Percentiles rank a stretch among this genome's conserved stretches.
Conservation (phyloP, 1,284 basidiomycete species). For the Butyriboletus appendiculatus region DNA sequence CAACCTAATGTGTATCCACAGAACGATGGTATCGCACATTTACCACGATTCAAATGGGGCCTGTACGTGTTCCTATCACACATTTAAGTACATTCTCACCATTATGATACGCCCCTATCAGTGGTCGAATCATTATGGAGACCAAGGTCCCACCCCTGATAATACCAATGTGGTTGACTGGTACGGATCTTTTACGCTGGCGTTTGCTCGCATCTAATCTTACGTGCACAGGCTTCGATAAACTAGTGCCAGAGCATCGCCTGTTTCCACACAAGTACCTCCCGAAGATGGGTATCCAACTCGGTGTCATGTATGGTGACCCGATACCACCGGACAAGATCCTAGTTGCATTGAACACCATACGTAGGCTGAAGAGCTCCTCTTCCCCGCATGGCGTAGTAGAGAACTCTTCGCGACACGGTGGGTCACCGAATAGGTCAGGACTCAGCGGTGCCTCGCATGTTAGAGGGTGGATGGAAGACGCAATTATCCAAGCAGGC, state of each 20-base stretch:
- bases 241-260: constrained; percentile 87
- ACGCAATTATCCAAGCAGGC: constrained; percentile 1
- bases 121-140: constrained; percentile 86
- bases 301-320: constrained; percentile 75
- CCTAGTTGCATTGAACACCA: constrained; percentile 25
- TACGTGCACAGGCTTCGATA: constrained; percentile 69
- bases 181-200: constrained; percentile 35
- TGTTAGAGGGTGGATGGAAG: constrained; percentile 15
- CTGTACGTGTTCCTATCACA: constrained; percentile 57
- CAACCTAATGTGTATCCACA: constrained; percentile 61
- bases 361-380: background rate
- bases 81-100: background rate
- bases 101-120: constrained; percentile 33
- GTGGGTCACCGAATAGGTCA: background rate
- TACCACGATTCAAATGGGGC: constrained; percentile 96
- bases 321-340: constrained; percentile 55
- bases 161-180: constrained; percentile 93
- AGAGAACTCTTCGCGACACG: background rate
- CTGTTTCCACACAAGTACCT: constrained; percentile 70
- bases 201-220: background rate
- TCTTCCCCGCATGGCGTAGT: background rate
- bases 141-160: constrained; percentile 71
- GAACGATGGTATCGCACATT: constrained; percentile 41
- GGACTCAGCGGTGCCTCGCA: background rate
- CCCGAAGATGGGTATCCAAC: constrained; percentile 57